Base-by-base conservation (phyloP, 129 eudicot genomes). In the Daucus carota region DNA sequence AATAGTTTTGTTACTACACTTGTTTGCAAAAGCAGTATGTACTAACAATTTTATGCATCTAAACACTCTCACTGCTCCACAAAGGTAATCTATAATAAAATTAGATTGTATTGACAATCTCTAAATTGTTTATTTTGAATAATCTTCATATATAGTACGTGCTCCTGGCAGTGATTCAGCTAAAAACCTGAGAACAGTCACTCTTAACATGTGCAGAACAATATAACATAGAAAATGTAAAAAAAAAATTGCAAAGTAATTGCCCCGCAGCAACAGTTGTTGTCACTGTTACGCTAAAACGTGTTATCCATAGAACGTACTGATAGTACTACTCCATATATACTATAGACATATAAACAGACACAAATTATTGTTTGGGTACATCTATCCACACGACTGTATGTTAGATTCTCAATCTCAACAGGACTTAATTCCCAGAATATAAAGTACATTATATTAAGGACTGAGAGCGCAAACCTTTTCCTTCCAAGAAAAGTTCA, bases 401-500 rank as follows among this genome's bases (percentile, higher is more conserved):
- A n/a, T 8, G 0, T 20, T 22, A 54, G 29, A 10, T 22, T 22
- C 62, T 54, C 13, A 54, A n/a, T n/a, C n/a, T n/a, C n/a, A n/a
- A n/a, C n/a, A n/a, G n/a, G n/a, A n/a, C n/a, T n/a, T n/a, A n/a
- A n/a, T n/a, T n/a, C n/a, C n/a, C n/a, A n/a, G n/a, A n/a, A n/a
- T n/a, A n/a, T n/a, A n/a, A 70, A 76, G 52, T 67, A 15, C n/a
- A 63, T 41, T 12, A n/a, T 6, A 42, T 24, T 10, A 14, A 71
- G 38, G 43, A 42, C 38, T 72, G 26, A 9, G 44, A 74, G 57
- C 36, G 72, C 85, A 72, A 81, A 94, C 99, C 93, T 91, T 89
- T 65, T 69, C 88, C 42, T 91, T 89, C 99, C 99, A 94, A 41
- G 90, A 94, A 80, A 94, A 86, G 62, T 81, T 86, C 24, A 89